Conservation (phyloP, 2,329 filamentous ascomycete genomes). For the Thelonectria discophora region DNA sequence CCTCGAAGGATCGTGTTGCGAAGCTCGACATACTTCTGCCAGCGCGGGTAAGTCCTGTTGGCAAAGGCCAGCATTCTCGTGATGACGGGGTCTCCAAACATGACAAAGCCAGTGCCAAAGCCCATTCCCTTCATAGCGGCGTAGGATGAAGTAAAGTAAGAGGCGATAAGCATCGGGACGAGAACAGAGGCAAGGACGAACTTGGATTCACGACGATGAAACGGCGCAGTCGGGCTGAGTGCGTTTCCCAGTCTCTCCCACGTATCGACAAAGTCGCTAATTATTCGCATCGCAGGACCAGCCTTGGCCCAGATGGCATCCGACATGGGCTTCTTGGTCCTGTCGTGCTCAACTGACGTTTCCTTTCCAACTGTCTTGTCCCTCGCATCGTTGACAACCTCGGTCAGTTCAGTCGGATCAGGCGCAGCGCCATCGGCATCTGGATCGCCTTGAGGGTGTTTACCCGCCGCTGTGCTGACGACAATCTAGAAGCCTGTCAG, state of each 20-base stretch:
- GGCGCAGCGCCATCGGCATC: slow-evolving; percentile 63
- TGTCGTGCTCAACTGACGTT: slow-evolving; percentile 63
- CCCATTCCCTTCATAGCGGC: slow-evolving; percentile 71
- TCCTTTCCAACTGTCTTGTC: slow-evolving; percentile 57
- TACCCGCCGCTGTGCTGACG: slow-evolving; percentile 78
- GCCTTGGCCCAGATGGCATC: slow-evolving; percentile 81
- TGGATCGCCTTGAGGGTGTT: slow-evolving; percentile 74
- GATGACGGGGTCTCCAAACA: slow-evolving; percentile 83
- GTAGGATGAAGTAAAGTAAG: slow-evolving; percentile 65
- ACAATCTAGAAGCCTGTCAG: slow-evolving; percentile 67
- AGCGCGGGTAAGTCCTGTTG: slow-evolving; percentile 71
- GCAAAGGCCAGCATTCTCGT: slow-evolving; percentile 65
- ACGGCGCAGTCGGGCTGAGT: slow-evolving; percentile 70
- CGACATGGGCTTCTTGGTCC: slow-evolving; percentile 81
- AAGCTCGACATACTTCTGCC: slow-evolving; percentile 78
- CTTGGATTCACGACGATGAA: slow-evolving; percentile 62
- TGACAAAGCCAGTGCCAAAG: slow-evolving; percentile 75
- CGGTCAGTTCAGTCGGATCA: slow-evolving; percentile 53
- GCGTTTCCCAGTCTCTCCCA: slow-evolving; percentile 64
- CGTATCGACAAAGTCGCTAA: slow-evolving; percentile 58
- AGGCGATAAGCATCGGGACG: slow-evolving; percentile 60
- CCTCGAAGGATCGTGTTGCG: slow-evolving; percentile 71
- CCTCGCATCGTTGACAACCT: slow-evolving; percentile 52
- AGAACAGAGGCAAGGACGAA: slow-evolving; percentile 64
- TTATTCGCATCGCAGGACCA: slow-evolving; percentile 72